Evolutionary conservation across 495 filamentous ascomycete species (phyloP).

Genomic region (Pyrenula aspistea): DNA sequence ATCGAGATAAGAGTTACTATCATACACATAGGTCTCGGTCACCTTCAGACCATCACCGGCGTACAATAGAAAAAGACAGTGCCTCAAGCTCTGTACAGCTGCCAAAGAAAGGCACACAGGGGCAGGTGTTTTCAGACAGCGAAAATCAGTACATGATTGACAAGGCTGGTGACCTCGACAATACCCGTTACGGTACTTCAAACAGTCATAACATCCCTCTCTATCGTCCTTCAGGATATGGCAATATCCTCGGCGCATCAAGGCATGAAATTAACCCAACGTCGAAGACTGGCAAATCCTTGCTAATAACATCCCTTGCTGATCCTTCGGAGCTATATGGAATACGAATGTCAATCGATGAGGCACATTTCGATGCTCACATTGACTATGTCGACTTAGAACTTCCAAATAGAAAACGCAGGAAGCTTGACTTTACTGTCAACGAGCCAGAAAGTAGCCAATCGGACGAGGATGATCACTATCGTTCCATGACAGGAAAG

Average conservation of each 20-base stretch:
- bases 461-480: neutral
- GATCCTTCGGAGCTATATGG: neutral
- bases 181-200: constrained; percentile 46
- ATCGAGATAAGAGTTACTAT: too few species aligned
- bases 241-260: constrained; percentile 42
- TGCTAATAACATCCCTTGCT: neutral
- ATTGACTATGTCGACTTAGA: neutral
- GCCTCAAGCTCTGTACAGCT: neutral
- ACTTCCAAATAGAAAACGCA: constrained; percentile 1
- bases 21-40: too few species aligned
- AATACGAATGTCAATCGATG: neutral
- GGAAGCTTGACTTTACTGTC: neutral
- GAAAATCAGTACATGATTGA: constrained; percentile 31
- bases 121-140: neutral
- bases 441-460: neutral
- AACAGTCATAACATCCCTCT: constrained; percentile 47
- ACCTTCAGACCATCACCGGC: too few species aligned
- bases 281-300: neutral
- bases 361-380: neutral
- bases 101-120: neutral
- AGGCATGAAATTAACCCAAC: neutral
- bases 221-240: constrained; percentile 47
- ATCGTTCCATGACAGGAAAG: neutral
- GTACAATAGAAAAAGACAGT: neutral
- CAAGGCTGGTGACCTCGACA: constrained; percentile 48